Evolutionary conservation across 176 grass and related monocot genomes (phyloP), one percentile per base, ranked within the genome.

Genomic region (Elaeis guineensis): DNA sequence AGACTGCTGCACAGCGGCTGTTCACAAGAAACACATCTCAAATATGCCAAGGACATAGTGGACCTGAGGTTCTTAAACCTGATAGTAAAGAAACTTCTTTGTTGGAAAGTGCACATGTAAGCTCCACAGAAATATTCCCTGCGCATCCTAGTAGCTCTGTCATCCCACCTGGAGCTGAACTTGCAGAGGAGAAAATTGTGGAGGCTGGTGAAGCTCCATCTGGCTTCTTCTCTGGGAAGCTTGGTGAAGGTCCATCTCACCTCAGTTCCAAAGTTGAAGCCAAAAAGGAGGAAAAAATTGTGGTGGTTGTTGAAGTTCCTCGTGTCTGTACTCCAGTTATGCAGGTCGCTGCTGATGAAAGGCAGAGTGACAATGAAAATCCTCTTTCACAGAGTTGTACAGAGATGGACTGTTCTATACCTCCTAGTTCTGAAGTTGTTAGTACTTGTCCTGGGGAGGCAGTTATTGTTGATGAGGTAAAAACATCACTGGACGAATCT

Each of bases 281-380:
- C 17, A 57, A 70, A 5, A 21, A 48, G 32, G 30, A 67, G 54
- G 64, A 64, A 19, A 20, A 70, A 58, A 56, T 17, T 20, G 21
- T 58, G 32, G 21, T 59, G 2, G 39, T 50, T 19, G 17, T 20
- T 70, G 21, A 70, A 50, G 16, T 6, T n/a, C 4, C 19, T 11
- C 55, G 18, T 25, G 22, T 50, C 5, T 5, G 32, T 59, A 26
- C 67, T 70, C 16, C 51, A 22, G 22, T 19, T 50, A 44, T 51
- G 3, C 26, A 70, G 8, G 23, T 54, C 17, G 20, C 17, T 20
- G 50, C 22, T 16, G 16, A 67, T 32, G 17, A 7, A 11, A 66
- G 49, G 16, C 3, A 52, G 25, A 52, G 0, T 17, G 17, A 52
- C 14, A 19, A 29, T 17, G 66, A 57, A 5, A 35, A 30, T 9